phyloP scores from a whole-genome alignment of 2,329 filamentous ascomycete genomes.

The Calycina marina region DNA sequence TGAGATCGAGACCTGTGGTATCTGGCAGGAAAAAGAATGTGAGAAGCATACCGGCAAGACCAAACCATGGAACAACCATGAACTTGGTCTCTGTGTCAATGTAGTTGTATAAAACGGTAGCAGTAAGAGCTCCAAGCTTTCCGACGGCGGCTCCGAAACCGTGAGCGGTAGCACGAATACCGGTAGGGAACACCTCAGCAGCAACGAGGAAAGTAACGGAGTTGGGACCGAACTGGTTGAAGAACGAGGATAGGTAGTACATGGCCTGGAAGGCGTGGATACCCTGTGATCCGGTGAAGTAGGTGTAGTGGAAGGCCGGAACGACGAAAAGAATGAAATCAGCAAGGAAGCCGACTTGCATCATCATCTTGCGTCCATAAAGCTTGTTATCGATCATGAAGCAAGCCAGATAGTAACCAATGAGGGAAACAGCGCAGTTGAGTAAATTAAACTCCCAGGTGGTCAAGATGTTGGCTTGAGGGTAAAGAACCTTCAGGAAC shows the following conservation, averaged over 20 bases:
- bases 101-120: constrained; percentile 88
- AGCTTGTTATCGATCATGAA: constrained; percentile 37
- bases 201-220: constrained; percentile 85
- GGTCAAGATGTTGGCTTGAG: constrained; percentile 52
- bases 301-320: constrained; percentile 74
- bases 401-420: constrained; percentile 76
- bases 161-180: constrained; percentile 84
- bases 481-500: constrained; percentile 73
- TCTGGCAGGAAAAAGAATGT: constrained; percentile 86
- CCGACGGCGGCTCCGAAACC: constrained; percentile 86
- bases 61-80: constrained; percentile 90
- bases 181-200: constrained; percentile 90
- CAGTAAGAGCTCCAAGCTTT: constrained; percentile 76
- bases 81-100: constrained; percentile 76
- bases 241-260: constrained; percentile 97
- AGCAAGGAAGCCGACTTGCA: constrained; percentile 84
- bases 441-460: constrained; percentile 86
- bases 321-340: constrained; percentile 89
- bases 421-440: constrained; percentile 76
- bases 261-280: constrained; percentile 91
- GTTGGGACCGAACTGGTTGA: constrained; percentile 98
- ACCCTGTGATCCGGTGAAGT: constrained; percentile 58
- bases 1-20: constrained; percentile 88
- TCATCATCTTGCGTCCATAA: constrained; percentile 93
- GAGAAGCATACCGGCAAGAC: constrained; percentile 69